Conservation (phyloP, 2,329 filamentous ascomycete genomes). For the Trichoderma polysporum region DNA sequence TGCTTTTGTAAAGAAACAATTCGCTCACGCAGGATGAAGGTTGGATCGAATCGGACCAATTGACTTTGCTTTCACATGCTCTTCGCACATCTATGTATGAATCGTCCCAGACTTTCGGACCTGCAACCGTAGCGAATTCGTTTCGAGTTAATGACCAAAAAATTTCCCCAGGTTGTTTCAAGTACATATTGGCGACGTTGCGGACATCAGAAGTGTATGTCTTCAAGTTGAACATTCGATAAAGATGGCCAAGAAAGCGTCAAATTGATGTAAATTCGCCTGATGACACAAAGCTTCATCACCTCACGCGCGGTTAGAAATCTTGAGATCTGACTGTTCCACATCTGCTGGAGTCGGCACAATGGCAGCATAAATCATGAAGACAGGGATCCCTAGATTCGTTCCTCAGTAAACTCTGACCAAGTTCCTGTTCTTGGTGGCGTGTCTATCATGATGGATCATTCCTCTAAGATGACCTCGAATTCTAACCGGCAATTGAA, state of each 20-base stretch:
- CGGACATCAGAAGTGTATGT: background rate
- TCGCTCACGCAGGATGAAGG: background rate
- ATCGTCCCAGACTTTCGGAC: background rate
- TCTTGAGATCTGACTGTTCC: background rate
- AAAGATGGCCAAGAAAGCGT: background rate
- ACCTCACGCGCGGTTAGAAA: background rate
- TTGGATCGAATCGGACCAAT: background rate
- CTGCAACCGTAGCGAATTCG: background rate
- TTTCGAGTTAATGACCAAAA: background rate
- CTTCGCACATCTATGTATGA: background rate
- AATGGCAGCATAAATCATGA: background rate
- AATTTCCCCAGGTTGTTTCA: background rate
- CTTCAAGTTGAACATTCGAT: background rate
- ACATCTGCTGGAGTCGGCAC: background rate
- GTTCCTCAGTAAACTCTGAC: background rate
- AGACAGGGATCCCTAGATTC: background rate
- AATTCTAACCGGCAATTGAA: background rate
- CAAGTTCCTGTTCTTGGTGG: background rate
- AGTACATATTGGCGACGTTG: background rate
- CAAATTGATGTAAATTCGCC: background rate
- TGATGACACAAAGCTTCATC: background rate
- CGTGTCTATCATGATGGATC: background rate
- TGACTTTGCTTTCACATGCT: slow-evolving; percentile 4
- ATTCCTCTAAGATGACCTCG: background rate
- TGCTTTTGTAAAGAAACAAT: background rate